Evolutionary conservation across 495 filamentous ascomycete genomes (phyloP).

Genomic region (Neurospora pannonica): DNA sequence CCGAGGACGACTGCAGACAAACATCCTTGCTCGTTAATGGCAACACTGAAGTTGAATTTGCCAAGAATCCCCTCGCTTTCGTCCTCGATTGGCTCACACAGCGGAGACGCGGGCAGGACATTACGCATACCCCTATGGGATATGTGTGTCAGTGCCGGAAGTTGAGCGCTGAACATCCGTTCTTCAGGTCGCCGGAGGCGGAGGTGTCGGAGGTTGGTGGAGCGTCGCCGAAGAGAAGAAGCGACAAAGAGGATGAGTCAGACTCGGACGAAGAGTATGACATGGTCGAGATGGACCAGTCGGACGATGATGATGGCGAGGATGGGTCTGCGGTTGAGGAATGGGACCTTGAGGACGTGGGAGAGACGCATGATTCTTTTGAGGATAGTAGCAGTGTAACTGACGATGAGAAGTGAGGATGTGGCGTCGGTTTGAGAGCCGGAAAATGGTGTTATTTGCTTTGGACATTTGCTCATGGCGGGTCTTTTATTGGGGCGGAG

Average conservation of each 20-base stretch:
- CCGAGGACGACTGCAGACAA: not conserved
- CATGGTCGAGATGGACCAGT: not conserved
- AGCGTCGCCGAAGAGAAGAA: not conserved
- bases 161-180: not conserved
- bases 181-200: not conserved
- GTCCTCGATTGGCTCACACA: constrained; percentile 43
- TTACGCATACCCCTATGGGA: constrained; percentile 47
- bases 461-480: not conserved
- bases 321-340: not conserved
- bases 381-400: not conserved
- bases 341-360: not conserved
- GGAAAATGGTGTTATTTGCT: not conserved
- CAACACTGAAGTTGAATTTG: constrained; percentile 6
- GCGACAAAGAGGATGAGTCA: not conserved
- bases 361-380: not conserved
- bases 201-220: not conserved
- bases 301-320: not conserved
- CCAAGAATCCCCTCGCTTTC: constrained; percentile 27
- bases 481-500: not conserved
- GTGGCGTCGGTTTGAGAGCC: not conserved
- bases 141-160: constrained; percentile 28
- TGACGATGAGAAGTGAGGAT: not conserved
- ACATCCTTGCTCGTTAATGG: not conserved
- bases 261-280: not conserved
- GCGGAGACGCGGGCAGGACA: constrained; percentile 41